Percentiles rank a stretch among this genome's conserved stretches.
These are phyloP conservation scores for Candida coquimbonensis DNA, from an alignment of 805 yeast genomes.

Conservation along the genomic window DNA sequence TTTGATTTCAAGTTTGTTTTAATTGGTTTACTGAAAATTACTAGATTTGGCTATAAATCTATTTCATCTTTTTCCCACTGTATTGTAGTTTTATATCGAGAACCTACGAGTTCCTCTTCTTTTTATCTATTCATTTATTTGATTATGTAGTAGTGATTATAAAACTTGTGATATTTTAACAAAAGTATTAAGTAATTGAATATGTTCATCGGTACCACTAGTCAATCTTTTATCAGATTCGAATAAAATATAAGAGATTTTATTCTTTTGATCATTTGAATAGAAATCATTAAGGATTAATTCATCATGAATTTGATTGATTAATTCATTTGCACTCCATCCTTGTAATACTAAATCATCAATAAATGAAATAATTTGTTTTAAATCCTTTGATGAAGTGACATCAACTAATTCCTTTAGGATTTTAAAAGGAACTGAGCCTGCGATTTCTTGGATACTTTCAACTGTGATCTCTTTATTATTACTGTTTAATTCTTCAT, in stretches of 20 bases:
- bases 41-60: too few relatives aligned
- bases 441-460: constrained; percentile 66
- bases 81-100: too few relatives aligned
- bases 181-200: constrained; percentile 66
- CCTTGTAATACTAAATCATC: constrained; percentile 55
- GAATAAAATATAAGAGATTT: constrained; percentile 57
- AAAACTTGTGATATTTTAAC: constrained; percentile 39
- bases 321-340: constrained; percentile 70
- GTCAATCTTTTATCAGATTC: constrained; percentile 67
- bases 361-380: constrained; percentile 35
- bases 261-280: constrained; percentile 50
- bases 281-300: constrained; percentile 50
- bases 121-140: background rate
- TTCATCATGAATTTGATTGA: constrained; percentile 64
- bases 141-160: background rate
- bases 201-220: constrained; percentile 85
- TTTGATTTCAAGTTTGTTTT: too few relatives aligned
- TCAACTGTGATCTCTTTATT: constrained; percentile 30
- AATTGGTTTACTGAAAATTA: too few relatives aligned
- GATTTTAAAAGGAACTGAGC: constrained; percentile 51
- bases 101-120: too few relatives aligned
- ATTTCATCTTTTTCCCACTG: too few relatives aligned
- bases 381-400: constrained; percentile 27
- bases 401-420: constrained; percentile 36
- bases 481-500: constrained; percentile 13